A percentile compares a stretch with the other conserved stretches of the same genome.
These are phyloP conservation scores for Hygrocybe coccinea DNA, from an alignment of 768 basidiomycete species.

Conservation along the genomic window DNA sequence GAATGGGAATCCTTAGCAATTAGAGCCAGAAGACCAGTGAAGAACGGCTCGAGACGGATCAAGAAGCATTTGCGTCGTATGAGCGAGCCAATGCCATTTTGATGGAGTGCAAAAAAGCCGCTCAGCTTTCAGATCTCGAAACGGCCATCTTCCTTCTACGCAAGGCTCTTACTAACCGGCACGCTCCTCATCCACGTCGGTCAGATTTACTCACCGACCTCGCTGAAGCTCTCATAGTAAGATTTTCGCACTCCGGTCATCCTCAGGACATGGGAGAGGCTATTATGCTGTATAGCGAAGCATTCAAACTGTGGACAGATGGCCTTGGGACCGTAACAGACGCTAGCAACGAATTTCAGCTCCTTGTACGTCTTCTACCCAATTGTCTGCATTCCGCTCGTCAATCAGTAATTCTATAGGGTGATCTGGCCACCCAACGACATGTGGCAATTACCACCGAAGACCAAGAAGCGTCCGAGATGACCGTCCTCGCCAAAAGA, in stretches of 20 bases:
- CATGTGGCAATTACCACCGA: neutral
- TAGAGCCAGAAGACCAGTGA: too few species aligned
- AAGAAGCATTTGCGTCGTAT: neutral
- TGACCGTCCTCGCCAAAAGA: neutral
- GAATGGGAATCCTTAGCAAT: too few species aligned
- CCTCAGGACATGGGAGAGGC: neutral
- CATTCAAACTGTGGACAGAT: neutral
- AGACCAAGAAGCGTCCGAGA: too few species aligned
- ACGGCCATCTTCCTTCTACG: neutral
- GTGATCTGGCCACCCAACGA: neutral
- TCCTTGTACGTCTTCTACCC: too few species aligned
- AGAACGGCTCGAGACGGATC: too few species aligned
- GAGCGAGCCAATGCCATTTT: neutral
- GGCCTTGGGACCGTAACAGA: too few species aligned
- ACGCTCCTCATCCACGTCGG: neutral
- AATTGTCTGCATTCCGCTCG: neutral
- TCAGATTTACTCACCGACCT: neutral
- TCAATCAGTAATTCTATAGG: neutral
- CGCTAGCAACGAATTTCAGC: too few species aligned
- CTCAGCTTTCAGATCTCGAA: neutral
- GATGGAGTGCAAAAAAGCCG: neutral
- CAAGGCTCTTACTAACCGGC: neutral
- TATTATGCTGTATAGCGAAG: neutral
- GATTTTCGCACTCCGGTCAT: neutral
- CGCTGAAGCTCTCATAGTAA: neutral